phyloP scores from a whole-genome alignment of 768 basidiomycete genomes.

The Suillus alpinus region DNA sequence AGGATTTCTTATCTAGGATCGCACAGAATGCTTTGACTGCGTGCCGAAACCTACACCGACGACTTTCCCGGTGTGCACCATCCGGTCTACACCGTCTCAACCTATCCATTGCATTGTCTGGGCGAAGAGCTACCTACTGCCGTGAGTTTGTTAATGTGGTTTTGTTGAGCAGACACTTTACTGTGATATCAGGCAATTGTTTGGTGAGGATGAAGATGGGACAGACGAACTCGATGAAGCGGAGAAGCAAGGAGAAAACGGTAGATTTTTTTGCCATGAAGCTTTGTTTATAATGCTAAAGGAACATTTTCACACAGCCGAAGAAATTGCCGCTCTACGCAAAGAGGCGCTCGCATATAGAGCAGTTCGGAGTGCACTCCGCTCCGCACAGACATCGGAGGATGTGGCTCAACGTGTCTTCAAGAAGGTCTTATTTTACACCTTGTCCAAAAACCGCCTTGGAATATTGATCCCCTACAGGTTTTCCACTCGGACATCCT shows the following conservation, averaged over 20 bases:
- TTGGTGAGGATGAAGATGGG: conserved; percentile 90
- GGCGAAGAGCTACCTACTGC: conserved; percentile 95
- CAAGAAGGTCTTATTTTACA: conserved; percentile 62
- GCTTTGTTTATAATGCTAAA: background rate
- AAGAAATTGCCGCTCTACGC: conserved; percentile 86
- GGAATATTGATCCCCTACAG: conserved; percentile 37
- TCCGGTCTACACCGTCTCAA: conserved; percentile 93
- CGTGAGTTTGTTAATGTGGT: conserved; percentile 46
- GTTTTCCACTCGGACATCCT: conserved; percentile 87
- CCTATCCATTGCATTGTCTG: conserved; percentile 99
- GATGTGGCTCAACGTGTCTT: conserved; percentile 73
- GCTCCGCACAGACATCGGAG: conserved; percentile 34
- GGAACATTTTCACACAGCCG: conserved; percentile 44
- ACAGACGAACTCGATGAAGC: conserved; percentile 86
- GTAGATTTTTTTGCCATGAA: conserved; percentile 37
- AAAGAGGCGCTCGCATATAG: conserved; percentile 89
- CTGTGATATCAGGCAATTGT: conserved; percentile 65
- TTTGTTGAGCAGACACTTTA: background rate
- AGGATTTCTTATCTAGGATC: conserved; percentile 49
- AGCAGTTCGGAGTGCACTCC: conserved; percentile 70
- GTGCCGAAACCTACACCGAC: conserved; percentile 91
- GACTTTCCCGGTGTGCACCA: conserved; percentile 96
- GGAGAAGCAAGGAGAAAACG: conserved; percentile 90
- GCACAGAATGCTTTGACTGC: conserved; percentile 95
- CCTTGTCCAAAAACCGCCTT: background rate